Evolutionary conservation across 306 rosid genomes (phyloP).

Genomic region (Psophocarpus tetragonolobus): DNA sequence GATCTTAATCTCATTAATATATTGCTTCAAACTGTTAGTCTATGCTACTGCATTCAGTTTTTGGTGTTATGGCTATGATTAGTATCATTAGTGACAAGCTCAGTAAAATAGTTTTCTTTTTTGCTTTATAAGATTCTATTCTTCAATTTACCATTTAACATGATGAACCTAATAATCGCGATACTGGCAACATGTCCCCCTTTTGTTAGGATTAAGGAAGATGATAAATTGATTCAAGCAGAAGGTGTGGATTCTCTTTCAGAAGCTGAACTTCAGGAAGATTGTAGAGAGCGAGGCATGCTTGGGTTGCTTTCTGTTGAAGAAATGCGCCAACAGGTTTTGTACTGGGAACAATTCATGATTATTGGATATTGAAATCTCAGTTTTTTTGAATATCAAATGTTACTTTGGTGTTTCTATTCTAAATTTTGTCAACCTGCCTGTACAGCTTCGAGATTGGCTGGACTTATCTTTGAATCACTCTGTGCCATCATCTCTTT

Average conservation of each 20-base stretch:
- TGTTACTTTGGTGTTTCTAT: constrained; percentile 17
- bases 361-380: constrained; percentile 4
- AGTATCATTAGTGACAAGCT: constrained; percentile 4
- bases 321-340: constrained; percentile 98
- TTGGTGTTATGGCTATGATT: constrained; percentile 12
- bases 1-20: not conserved
- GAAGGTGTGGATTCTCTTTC: constrained; percentile 97
- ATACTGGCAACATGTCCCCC: constrained; percentile 3
- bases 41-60: not conserved
- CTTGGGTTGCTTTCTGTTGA: constrained; percentile 92
- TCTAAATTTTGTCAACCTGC: constrained; percentile 29
- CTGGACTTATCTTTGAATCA: constrained; percentile 93
- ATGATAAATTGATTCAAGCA: constrained; percentile 84
- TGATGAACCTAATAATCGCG: not conserved
- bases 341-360: constrained; percentile 19
- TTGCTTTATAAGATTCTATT: constrained; percentile 1
- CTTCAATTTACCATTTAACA: not conserved
- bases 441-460: constrained; percentile 89
- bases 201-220: constrained; percentile 75
- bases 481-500: constrained; percentile 92
- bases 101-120: not conserved
- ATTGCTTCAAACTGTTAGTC: constrained; percentile 19
- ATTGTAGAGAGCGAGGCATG: constrained; percentile 97
- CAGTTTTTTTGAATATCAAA: constrained; percentile 29
- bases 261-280: constrained; percentile 92